Conservation (phyloP, 2,329 filamentous ascomycete genomes). For the Cladobotryum mycophilum region DNA sequence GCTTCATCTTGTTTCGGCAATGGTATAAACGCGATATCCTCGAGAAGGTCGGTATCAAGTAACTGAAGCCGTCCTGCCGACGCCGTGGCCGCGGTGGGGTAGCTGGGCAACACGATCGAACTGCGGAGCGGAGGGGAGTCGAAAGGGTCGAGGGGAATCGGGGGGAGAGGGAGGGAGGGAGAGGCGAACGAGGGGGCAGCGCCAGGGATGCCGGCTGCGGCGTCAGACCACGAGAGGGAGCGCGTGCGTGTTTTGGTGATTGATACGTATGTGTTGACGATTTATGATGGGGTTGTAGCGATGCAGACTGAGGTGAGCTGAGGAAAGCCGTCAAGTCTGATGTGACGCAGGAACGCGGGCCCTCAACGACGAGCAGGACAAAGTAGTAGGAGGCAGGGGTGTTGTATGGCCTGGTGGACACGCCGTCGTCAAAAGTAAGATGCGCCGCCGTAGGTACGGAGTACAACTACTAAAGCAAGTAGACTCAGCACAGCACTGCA, state of each 20-base stretch:
- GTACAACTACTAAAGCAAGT: background rate
- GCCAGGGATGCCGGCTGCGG: constrained; percentile 5
- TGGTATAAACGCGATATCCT: background rate
- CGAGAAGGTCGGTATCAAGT: constrained; percentile 8
- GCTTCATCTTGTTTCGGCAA: constrained; percentile 69
- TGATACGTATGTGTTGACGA: constrained; percentile 4
- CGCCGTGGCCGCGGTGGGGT: constrained; percentile 18
- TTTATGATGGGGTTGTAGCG: background rate
- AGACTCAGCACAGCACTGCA: background rate
- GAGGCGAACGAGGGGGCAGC: constrained; percentile 16
- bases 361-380: constrained; percentile 9
- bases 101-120: constrained; percentile 26
- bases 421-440: background rate
- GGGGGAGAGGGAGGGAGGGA: constrained; percentile 19
- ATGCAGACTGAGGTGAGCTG: background rate
- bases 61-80: constrained; percentile 11
- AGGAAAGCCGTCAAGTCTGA: constrained; percentile 1
- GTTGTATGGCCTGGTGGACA: constrained; percentile 2
- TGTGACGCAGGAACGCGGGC: constrained; percentile 12
- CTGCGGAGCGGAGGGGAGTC: constrained; percentile 16
- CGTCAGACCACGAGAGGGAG: constrained; percentile 7
- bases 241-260: constrained; percentile 3
- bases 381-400: constrained; percentile 7
- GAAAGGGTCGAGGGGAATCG: constrained; percentile 18
- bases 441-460: background rate